phyloP scores from a whole-genome alignment of 768 basidiomycete species.

The Psilocybe cubensis region DNA sequence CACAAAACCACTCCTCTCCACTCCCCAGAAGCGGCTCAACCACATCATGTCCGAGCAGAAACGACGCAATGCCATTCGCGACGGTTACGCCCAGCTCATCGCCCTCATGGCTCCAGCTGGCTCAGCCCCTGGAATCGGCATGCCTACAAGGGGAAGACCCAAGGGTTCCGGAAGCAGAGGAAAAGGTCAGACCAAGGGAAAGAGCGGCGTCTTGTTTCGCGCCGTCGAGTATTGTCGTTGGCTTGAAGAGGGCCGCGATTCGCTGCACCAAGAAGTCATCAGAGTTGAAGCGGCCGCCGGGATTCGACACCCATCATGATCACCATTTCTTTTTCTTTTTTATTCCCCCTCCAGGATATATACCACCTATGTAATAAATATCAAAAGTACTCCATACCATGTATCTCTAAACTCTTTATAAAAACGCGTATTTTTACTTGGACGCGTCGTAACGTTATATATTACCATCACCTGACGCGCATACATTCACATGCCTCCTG shows the following conservation, averaged over 20 bases:
- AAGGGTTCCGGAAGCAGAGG: slow-evolving; percentile 75
- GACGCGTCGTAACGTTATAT: slow-evolving; percentile 17
- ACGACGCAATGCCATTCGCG: slow-evolving; percentile 88
- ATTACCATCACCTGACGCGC: slow-evolving; percentile 23
- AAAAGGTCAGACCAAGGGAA: slow-evolving; percentile 78
- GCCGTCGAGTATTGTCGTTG: slow-evolving; percentile 85
- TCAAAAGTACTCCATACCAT: slow-evolving; percentile 17
- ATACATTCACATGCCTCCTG: slow-evolving; percentile 23
- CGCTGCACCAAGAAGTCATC: slow-evolving; percentile 68
- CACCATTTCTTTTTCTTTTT: background rate
- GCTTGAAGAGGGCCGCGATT: slow-evolving; percentile 83
- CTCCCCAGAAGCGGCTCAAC: slow-evolving; percentile 86
- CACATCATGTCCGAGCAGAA: slow-evolving; percentile 97
- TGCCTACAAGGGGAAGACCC: slow-evolving; percentile 79
- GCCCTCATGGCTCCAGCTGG: slow-evolving; percentile 81
- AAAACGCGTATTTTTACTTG: slow-evolving; percentile 8
- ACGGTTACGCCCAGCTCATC: slow-evolving; percentile 88
- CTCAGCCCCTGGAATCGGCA: slow-evolving; percentile 62
- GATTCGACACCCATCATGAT: slow-evolving; percentile 33
- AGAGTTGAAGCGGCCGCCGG: slow-evolving; percentile 71
- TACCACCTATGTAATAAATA: slow-evolving; percentile 13
- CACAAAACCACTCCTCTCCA: slow-evolving; percentile 73
- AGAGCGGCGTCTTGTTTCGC: slow-evolving; percentile 87
- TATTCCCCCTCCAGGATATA: slow-evolving; percentile 7
- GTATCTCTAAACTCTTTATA: slow-evolving; percentile 17